Percentiles rank a stretch among this genome's conserved stretches.
These are phyloP conservation scores for Tremellales sp. DNA, from an alignment of 1,284 basidiomycete species.

Conservation along the genomic window DNA sequence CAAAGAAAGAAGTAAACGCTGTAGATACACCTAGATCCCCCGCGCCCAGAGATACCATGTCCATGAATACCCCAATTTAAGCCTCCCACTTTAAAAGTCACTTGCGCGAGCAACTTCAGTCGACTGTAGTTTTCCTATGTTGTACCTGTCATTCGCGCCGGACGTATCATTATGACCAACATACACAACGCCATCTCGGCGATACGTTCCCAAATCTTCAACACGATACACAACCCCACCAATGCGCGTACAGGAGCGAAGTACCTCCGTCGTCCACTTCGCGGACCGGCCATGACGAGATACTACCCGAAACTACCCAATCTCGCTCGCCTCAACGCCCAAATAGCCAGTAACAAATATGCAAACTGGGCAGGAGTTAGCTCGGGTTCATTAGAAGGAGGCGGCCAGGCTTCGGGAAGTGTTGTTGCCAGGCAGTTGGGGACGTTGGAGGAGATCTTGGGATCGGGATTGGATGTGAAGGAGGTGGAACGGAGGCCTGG, in stretches of 20 bases:
- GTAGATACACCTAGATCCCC: too few species aligned
- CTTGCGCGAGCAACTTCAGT: too few species aligned
- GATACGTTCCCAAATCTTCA: constrained; percentile 58
- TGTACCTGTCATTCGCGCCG: too few species aligned
- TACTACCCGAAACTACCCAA: constrained; percentile 55
- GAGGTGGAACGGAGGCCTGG: constrained; percentile 14
- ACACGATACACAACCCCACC: constrained; percentile 76
- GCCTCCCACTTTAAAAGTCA: too few species aligned
- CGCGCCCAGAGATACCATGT: too few species aligned
- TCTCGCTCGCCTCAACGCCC: constrained; percentile 15
- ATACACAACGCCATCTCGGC: constrained; percentile 14
- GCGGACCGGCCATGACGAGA: constrained; percentile 68
- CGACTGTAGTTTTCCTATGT: too few species aligned
- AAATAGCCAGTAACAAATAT: constrained; percentile 22
- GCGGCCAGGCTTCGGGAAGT: constrained; percentile 11
- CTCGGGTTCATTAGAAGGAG: neutral
- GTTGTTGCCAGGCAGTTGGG: constrained; percentile 3
- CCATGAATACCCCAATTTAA: too few species aligned
- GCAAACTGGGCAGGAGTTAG: constrained; percentile 24
- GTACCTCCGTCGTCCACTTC: constrained; percentile 68
- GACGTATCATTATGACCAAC: neutral
- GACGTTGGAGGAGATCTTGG: constrained; percentile 8
- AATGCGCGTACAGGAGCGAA: constrained; percentile 75
- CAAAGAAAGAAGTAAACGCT: too few species aligned
- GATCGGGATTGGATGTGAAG: constrained; percentile 20